Percentiles rank a stretch among this genome's conserved stretches.
Evolutionary conservation across 2,329 filamentous ascomycete species (phyloP).

Genomic region (Xylariales sp.): DNA sequence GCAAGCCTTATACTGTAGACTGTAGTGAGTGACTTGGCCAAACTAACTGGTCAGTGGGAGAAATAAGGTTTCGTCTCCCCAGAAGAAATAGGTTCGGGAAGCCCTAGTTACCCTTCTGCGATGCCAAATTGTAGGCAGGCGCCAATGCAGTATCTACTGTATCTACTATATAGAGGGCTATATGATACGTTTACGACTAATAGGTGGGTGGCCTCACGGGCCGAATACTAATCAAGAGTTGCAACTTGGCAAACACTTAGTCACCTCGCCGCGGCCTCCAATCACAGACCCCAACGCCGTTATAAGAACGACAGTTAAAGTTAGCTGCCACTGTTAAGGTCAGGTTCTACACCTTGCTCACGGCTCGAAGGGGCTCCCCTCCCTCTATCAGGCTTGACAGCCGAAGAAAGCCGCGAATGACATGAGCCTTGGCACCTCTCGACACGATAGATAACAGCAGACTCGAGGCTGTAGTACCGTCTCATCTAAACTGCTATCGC

Average conservation of each 20-base stretch:
- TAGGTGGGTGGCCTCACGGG: slow-evolving; percentile 38
- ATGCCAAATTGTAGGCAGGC: neutral
- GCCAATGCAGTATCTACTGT: slow-evolving; percentile 23
- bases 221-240: slow-evolving; percentile 44
- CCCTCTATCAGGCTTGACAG: slow-evolving; percentile 5
- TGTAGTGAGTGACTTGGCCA: neutral
- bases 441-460: neutral
- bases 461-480: slow-evolving; percentile 4
- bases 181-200: slow-evolving; percentile 29
- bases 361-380: neutral
- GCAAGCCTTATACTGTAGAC: neutral
- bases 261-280: slow-evolving; percentile 40
- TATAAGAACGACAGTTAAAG: slow-evolving; percentile 16
- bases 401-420: slow-evolving; percentile 6
- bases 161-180: slow-evolving; percentile 22
- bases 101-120: neutral
- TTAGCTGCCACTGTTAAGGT: slow-evolving; percentile 12
- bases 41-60: neutral
- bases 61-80: neutral
- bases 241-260: slow-evolving; percentile 41
- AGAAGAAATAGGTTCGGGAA: slow-evolving; percentile 14
- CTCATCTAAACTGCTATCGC: slow-evolving; percentile 6
- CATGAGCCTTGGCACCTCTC: neutral
- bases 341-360: slow-evolving; percentile 10
- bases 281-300: slow-evolving; percentile 24